Base-by-base conservation (phyloP, 768 basidiomycete genomes). In the Dioszegia hungarica region DNA sequence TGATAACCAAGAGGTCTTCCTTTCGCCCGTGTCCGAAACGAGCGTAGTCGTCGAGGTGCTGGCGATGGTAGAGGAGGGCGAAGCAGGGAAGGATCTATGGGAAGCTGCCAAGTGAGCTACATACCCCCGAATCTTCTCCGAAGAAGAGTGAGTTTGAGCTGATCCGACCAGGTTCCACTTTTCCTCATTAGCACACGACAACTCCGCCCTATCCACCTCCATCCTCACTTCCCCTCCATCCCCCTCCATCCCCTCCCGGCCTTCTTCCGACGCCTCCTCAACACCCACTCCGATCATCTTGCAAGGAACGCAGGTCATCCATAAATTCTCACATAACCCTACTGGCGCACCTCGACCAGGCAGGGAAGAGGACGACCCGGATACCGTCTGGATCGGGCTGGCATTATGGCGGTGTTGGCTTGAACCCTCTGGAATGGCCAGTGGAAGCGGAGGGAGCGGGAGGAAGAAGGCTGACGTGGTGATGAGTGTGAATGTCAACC, bases 1-100 rank as follows among this genome's bases (percentile, higher is more conserved):
- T 14, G 88, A 98, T 72, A 90, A 84, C 3, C 94, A 99, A 75
- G 95, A 98, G 72, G 94, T 95, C 38, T 87, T 90, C 77, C 73
- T 95, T 54, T 86, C 85, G 53, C 82, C 82, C 5, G 76, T 83
- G 45, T 87, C 85, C 5, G 80, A 81, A 46, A 79, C 85, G 63
- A 90, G 87, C 68, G 81, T 93, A 60, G 82, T 98, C 47, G 77
- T 95, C 25, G 95, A 99, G 71, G 82, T 95, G 22, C 78, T 97
- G 12, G 76, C 90, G 73, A 80, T 84, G 56, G 90, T 94, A 24
- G 68, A 70, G 56, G 75, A 76, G 9, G 76, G 72, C 9, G 59
- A 54, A 28, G 80, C 84, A 31, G 75, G 77, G n/a, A 61, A 69
- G 12, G 80, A 83, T 54, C 79, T 80, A 34, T 68, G 79, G 40